Evolutionary conservation across 169 alveolate species (phyloP).

Genomic region (Cryptosporidium canis): DNA sequence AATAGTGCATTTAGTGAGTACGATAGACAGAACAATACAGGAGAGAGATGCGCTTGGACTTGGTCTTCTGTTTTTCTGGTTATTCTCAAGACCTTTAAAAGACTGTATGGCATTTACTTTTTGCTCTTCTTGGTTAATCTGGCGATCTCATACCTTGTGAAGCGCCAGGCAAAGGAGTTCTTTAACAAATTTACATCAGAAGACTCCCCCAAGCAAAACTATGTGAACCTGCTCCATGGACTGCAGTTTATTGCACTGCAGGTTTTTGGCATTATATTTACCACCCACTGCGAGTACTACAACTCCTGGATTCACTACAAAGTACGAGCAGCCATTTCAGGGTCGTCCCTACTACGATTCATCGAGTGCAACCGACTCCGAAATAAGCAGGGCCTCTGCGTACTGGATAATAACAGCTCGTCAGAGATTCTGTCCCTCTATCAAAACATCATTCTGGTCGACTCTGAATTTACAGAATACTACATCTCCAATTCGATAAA

Average conservation of each 20-base stretch:
- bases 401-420: background rate
- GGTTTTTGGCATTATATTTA: slow-evolving; percentile 12
- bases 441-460: slow-evolving; percentile 44
- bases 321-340: slow-evolving; percentile 67
- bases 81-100: slow-evolving; percentile 6
- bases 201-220: background rate
- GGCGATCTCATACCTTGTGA: background rate
- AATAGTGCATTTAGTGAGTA: slow-evolving; percentile 12
- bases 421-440: slow-evolving; percentile 29
- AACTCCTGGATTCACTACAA: slow-evolving; percentile 40
- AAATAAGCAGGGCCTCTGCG: slow-evolving; percentile 18
- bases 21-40: background rate
- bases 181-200: slow-evolving; percentile 14
- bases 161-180: background rate
- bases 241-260: slow-evolving; percentile 6
- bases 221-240: background rate
- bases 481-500: slow-evolving; percentile 23
- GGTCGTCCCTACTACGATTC: slow-evolving; percentile 38
- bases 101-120: slow-evolving; percentile 12
- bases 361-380: slow-evolving; percentile 38
- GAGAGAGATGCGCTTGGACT: background rate
- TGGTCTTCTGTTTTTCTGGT: background rate
- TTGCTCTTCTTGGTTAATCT: slow-evolving; percentile 4
- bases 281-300: slow-evolving; percentile 61
- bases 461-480: slow-evolving; percentile 58